Conservation (phyloP, 306 rosid genomes). For the Ormosia semicastrata region DNA sequence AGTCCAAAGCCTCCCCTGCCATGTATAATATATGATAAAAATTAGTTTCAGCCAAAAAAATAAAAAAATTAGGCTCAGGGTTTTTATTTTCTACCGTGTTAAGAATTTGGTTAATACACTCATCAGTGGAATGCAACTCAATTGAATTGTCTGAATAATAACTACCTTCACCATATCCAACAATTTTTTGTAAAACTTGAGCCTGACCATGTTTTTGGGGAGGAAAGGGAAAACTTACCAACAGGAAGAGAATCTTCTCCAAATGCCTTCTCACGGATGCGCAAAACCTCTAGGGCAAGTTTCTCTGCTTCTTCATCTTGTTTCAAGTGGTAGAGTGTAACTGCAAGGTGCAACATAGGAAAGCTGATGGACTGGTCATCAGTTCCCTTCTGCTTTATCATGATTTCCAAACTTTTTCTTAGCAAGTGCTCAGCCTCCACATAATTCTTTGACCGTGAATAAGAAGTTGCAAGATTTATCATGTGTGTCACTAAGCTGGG, state of each 20-base stretch:
- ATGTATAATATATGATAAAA: conserved; percentile 10
- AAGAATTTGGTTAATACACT: not conserved
- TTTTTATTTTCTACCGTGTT: not conserved
- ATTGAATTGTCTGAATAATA: not conserved
- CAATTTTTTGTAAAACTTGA: not conserved
- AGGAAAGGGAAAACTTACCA: conserved; percentile 48
- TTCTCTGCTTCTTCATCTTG: conserved; percentile 88
- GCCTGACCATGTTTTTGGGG: not conserved
- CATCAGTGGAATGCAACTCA: not conserved
- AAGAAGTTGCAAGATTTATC: conserved; percentile 77
- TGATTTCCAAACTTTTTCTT: conserved; percentile 61
- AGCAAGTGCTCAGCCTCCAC: conserved; percentile 78
- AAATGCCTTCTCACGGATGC: conserved; percentile 74
- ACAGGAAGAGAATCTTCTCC: conserved; percentile 79
- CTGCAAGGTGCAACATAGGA: conserved; percentile 92
- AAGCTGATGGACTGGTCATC: conserved; percentile 74
- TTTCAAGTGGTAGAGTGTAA: conserved; percentile 68
- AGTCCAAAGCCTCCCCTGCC: conserved; percentile 91
- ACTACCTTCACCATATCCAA: not conserved
- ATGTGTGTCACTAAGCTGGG: conserved; percentile 70
- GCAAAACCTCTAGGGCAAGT: conserved; percentile 65
- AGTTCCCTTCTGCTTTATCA: conserved; percentile 51
- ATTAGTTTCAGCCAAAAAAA: not conserved
- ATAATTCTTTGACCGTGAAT: conserved; percentile 69
- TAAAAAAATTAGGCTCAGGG: not conserved